Base-by-base conservation (phyloP, 371 early-diverging fungal species). In the Mucor piriformis region DNA sequence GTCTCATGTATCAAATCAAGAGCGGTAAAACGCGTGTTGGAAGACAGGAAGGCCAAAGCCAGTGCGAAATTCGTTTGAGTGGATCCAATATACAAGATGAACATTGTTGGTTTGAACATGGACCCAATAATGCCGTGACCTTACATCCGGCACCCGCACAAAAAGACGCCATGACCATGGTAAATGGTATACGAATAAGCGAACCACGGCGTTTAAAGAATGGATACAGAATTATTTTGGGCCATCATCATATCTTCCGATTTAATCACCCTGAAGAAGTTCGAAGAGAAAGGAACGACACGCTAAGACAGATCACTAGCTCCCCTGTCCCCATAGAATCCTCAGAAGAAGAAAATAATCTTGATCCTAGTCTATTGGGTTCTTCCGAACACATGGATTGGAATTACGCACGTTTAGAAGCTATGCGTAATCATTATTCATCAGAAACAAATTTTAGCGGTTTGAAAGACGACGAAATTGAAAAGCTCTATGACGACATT, bases 221-320 rank as follows among this genome's bases (percentile, higher is more conserved):
- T 8, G 94, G 94, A 0, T 90, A 83, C 64, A 87, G 94, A 23
- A 78, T 95, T 29, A 90, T 91, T 54, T 80, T 95, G 13, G 94
- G 94, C 10, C 85, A 86, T 21, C 79, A 85, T 54, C 93, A 90
- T 63, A 86, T 92, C 1, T 95, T 94, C 56, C 81, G 94, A 3
- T 93, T 94, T 66, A 92, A 89, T 57, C 85, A 96, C 67, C 96
- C 96, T 1, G 90, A 87, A 55, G 92, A 94, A 70, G 92, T 87
- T 2, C 83, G 92, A 15, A 70, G 78, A n/a, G 93, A 93, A 58
- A 73, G 89, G 6, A 84, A 79, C 23, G 84, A 82, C 38, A 65
- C 72, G n/a, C 54, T 70, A 32, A 66, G 72, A 57, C 40, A 54
- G 1, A 66, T 58, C 0, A 64, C 66, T 0, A 50, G 60, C 12